Base-by-base conservation (phyloP, 169 alveolate species). In the Babesia bovis region DNA sequence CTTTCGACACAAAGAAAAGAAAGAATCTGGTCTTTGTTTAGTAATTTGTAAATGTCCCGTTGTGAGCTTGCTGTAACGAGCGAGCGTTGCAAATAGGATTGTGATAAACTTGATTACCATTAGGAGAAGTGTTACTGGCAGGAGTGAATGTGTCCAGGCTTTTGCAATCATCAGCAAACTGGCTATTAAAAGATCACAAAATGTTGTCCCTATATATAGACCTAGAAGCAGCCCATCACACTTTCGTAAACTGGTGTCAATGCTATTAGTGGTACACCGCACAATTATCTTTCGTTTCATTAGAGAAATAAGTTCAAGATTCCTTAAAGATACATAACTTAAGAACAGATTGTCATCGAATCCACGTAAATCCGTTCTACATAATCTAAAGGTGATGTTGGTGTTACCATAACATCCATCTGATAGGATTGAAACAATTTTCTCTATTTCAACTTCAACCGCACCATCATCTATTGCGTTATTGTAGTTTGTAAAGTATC, bases 351-450 rank as follows among this genome's bases (percentile, higher is more conserved):
- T 63, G 21, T 17, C 73, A 33, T 63, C 53, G 47, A 44, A 63
- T 4, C 60, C 73, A n/a, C 41, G 32, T n/a, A 63, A 32, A 33
- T 45, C 51, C 13, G 30, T 6, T 30, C 25, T 44, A 0, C 42
- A 7, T 15, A 55, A 45, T 17, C 6, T 28, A 1, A 63, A 63
- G 2, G 44, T 32, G 10, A 28, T 49, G 13, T 30, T 38, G 1
- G 49, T 63, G 7, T 33, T 52, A 0, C 26, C 3, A 25, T 3
- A 28, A 47, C 49, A 19, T 49, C 49, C 61, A 30, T 25, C 49
- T 10, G 47, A 4, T 21, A 60, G 45, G 1, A 63, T 23, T 17
- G 73, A 63, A 5, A 52, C 73, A 19, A 63, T 60, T 47, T 63
- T 63, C 3, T 25, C 19, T 32, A 63, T 60, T 26, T 49, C 51